phyloP scores from a whole-genome alignment of 225 moss, liverwort and hornwort species.

The Thuidium tamariscinum region DNA sequence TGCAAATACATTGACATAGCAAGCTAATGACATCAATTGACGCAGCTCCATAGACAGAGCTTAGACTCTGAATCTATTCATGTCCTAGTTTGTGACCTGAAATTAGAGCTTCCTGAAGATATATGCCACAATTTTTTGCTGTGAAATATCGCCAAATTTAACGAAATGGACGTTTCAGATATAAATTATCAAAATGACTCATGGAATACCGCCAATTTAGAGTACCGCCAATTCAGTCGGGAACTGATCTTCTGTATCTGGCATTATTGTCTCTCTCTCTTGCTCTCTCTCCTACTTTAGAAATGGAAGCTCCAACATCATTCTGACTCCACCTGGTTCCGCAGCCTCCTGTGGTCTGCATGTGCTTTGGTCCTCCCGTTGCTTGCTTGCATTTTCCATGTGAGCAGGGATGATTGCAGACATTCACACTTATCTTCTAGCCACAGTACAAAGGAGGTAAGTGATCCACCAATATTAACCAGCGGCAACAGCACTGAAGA shows the following conservation, averaged over 20 bases:
- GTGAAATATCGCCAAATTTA: too few species aligned
- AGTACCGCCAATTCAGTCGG: background rate
- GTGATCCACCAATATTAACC: too few species aligned
- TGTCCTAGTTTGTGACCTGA: background rate
- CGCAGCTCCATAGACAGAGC: rapidly evolving
- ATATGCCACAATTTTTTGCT: too few species aligned
- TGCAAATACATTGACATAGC: background rate
- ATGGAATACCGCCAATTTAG: background rate
- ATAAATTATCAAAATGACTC: background rate
- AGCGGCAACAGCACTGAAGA: background rate
- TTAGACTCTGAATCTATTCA: too few species aligned
- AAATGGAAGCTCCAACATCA: background rate
- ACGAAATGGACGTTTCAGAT: rapidly evolving
- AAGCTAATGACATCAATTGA: too few species aligned
- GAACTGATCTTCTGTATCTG: background rate
- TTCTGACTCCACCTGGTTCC: too few species aligned
- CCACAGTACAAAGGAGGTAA: background rate
- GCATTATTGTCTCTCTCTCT: background rate
- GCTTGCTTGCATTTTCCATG: too few species aligned
- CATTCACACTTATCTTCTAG: background rate
- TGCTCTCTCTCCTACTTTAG: background rate
- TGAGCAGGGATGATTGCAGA: background rate
- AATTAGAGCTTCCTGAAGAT: background rate
- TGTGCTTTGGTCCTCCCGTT: too few species aligned
- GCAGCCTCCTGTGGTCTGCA: too few species aligned